Evolutionary conservation across 805 yeast species (phyloP), one percentile per base, ranked within the genome.

Genomic region (Candida namnaoensis): DNA sequence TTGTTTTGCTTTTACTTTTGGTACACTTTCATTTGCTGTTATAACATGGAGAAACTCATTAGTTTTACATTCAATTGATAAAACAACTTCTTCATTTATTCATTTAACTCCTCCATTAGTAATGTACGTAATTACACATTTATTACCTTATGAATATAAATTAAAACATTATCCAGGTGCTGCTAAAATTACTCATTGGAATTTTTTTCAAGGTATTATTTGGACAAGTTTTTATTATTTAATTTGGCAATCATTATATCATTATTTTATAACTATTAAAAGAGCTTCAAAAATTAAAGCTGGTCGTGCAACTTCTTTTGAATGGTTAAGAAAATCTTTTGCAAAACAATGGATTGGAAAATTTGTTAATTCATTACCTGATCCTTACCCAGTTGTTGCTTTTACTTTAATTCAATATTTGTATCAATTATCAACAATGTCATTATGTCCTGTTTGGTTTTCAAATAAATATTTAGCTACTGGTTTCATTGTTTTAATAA

Each of bases 11-110:
- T 77, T 91, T 45, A 74, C 93, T 1, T 80, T 83, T 65, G 99
- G 98, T 1, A 87, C 97, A 0, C 64, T 91, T 42, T 76, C 95
- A 6, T 90, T 87, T 74, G 97, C 97, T 0, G 96, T 91, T 23
- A 80, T 91, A 36, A 86, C 96, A 0, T 91, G 98, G 99, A 72
- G 95, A 51, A 91, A 91, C 59, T 88, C 96, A 7, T 68, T 91
- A 42, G 98, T 91, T 8, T 68, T 91, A 38, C 99, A 91, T 57
- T 81, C 91, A 11, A 74, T 91, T 45, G 99, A 91, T 49, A 91
- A 91, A 60, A 87, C 90, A 13, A 93, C 98, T 2, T 80, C 91
- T 19, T 80, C 95, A 3, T 84, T 88, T 53, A 91, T 91, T 47
- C 99, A 91, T 57, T 70, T 93, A 12, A 73, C 87, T 64, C 99